Evolutionary conservation across 106 monocot genomes (phyloP).

Genomic region (Posidonia australis): DNA sequence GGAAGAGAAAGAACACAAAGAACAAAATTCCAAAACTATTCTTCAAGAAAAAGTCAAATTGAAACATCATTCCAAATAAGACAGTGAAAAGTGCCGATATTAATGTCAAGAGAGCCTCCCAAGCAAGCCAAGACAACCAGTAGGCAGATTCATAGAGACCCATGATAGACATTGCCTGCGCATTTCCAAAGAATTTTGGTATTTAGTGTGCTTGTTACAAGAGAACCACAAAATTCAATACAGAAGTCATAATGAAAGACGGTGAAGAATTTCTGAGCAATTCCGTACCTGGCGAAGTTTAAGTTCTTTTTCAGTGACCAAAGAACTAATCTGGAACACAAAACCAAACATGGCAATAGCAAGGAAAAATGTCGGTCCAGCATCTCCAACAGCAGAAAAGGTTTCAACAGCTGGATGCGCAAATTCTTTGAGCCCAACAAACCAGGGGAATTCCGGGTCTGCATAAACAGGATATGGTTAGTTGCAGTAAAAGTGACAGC

Average conservation of each 20-base stretch:
- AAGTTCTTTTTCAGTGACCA: slow-evolving; percentile 90
- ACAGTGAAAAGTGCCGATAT: slow-evolving; percentile 60
- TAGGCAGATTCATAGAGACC: slow-evolving; percentile 92
- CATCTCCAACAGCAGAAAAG: slow-evolving; percentile 57
- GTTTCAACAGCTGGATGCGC: slow-evolving; percentile 84
- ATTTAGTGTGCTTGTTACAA: neutral
- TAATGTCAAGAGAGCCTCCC: slow-evolving; percentile 73
- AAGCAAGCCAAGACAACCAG: slow-evolving; percentile 89
- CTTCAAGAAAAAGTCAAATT: slow-evolving; percentile 81
- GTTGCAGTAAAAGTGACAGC: neutral
- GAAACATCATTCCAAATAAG: slow-evolving; percentile 92
- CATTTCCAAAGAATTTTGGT: neutral
- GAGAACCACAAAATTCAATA: neutral
- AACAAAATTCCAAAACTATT: slow-evolving; percentile 74
- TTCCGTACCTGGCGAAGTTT: slow-evolving; percentile 81
- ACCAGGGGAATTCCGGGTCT: slow-evolving; percentile 87
- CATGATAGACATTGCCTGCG: slow-evolving; percentile 95
- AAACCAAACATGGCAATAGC: slow-evolving; percentile 96
- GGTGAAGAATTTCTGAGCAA: neutral
- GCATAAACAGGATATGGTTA: neutral
- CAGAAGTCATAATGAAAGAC: neutral
- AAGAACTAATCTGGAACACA: slow-evolving; percentile 82
- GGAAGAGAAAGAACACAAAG: slow-evolving; percentile 84
- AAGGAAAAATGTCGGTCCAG: slow-evolving; percentile 84
- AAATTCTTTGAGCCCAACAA: slow-evolving; percentile 82